Percentiles rank a stretch among this genome's conserved stretches.
These are phyloP conservation scores for Chlamydomonas asymmetrica DNA, from an alignment of 139 green algal species.

Conservation along the genomic window DNA sequence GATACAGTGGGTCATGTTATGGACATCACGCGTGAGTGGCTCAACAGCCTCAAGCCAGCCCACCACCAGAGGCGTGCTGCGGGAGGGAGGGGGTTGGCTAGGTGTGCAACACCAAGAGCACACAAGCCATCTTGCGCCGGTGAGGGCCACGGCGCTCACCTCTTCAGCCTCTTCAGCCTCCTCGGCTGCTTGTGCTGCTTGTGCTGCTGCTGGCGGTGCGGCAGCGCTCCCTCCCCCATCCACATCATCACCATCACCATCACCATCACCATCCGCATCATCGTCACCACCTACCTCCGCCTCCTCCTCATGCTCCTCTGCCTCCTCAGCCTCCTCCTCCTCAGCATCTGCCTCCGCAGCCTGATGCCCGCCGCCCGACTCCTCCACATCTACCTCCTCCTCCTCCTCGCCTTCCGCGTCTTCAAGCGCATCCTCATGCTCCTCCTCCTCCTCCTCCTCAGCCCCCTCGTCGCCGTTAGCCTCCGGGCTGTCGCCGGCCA, in stretches of 20 bases:
- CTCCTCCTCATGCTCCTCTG: conserved; percentile 14
- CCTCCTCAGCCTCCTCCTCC: conserved; percentile 53
- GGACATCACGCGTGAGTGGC: too few species aligned
- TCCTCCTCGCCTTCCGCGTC: conserved; percentile 9
- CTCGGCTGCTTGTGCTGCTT: neutral
- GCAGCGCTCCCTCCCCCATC: neutral
- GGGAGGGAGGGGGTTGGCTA: too few species aligned
- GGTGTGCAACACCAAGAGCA: too few species aligned
- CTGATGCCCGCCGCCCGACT: conserved; percentile 18
- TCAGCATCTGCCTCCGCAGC: conserved; percentile 36
- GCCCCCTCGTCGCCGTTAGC: neutral
- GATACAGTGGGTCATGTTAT: too few species aligned
- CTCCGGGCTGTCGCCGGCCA: neutral
- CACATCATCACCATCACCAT: neutral
- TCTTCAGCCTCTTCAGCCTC: neutral
- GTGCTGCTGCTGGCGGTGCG: too few species aligned
- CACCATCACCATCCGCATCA: conserved; percentile 6
- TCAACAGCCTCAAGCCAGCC: too few species aligned
- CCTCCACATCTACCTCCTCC: conserved; percentile 22
- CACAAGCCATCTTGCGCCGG: too few species aligned
- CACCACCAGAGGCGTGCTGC: too few species aligned
- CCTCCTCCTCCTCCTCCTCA: conserved; percentile 20
- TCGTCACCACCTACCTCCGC: conserved; percentile 56
- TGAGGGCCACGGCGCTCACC: neutral
- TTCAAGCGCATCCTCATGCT: neutral